Evolutionary conservation across 192 early-diverging fungal species (phyloP), one percentile per base, ranked within the genome.

Genomic region (Rhizoclosmatium globosum): DNA sequence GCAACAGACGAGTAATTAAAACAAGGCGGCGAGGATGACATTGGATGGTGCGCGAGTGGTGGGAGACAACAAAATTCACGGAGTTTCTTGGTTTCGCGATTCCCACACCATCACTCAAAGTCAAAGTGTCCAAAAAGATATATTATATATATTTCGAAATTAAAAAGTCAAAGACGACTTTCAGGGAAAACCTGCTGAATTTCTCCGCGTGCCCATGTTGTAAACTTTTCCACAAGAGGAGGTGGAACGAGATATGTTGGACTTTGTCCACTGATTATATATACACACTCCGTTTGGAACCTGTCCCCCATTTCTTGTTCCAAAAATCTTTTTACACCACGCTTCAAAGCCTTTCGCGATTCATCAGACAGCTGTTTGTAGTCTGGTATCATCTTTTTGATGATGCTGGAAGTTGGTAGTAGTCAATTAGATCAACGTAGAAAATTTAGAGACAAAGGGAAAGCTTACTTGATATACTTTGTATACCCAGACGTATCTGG

Each of bases 261-360:
- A 7, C 73, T 59, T 45, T 50, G n/a, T n/a, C 59, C 77, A 4
- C 13, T 41, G 11, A 17, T 60, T 31, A 31, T 31, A n/a, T 21
- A 23, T 6, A 62, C 68, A 38, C 66, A 62, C 42, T 57, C 50
- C 7, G 9, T 7, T n/a, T 56, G 4, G 41, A 71, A 70, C 17
- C 42, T 61, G 31, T 71, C 59, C 7, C 42, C 45, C 15, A 62
- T 23, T 64, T 64, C 73, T 19, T 57, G 11, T 64, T 74, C 73
- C 57, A 79, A 61, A 46, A 71, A 79, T 23, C 23, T 17, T 23
- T 62, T 57, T 2, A 79, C 77, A 31, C 77, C 77, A 11, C 68
- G 65, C 58, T 79, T 79, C 15, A 79, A 50, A 46, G 77, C 77
- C 43, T 68, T 69, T 15, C 77, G 77, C 7, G 77, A 15, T 11